Evolutionary conservation across 768 basidiomycete genomes (phyloP).

Genomic region (Multifurca ochricompacta): DNA sequence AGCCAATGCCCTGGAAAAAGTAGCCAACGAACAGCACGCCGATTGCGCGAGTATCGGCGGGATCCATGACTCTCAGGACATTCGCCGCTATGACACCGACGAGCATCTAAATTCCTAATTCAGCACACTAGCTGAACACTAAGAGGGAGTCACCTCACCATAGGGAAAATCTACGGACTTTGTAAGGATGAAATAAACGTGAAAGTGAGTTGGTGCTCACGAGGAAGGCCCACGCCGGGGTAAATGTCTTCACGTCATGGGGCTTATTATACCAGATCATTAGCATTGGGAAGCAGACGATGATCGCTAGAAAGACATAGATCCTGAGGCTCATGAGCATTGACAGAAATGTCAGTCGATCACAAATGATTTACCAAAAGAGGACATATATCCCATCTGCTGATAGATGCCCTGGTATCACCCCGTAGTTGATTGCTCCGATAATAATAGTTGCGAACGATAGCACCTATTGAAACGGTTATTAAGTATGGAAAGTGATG

Average conservation of each 20-base stretch:
- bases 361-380: conserved; percentile 32
- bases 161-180: conserved; percentile 29
- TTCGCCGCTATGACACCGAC: conserved; percentile 42
- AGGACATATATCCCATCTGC: conserved; percentile 34
- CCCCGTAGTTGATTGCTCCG: conserved; percentile 39
- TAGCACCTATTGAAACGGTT: conserved; percentile 30
- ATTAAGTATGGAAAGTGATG: background rate
- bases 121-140: background rate
- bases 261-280: conserved; percentile 44
- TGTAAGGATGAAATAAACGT: too few species aligned
- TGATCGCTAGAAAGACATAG: conserved; percentile 33
- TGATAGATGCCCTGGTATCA: conserved; percentile 32
- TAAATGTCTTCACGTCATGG: conserved; percentile 36
- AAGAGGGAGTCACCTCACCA: conserved; percentile 19
- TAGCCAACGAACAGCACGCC: conserved; percentile 38
- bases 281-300: conserved; percentile 40
- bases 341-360: background rate
- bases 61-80: conserved; percentile 32
- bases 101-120: conserved; percentile 32
- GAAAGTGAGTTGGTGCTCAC: too few species aligned
- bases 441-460: conserved; percentile 45
- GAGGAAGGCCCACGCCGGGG: conserved; percentile 32
- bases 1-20: conserved; percentile 43
- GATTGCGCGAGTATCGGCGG: conserved; percentile 31
- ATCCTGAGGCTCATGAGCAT: conserved; percentile 27